Base-by-base conservation (phyloP, 129 eudicot genomes). In the Centrapalus pauciflorus region DNA sequence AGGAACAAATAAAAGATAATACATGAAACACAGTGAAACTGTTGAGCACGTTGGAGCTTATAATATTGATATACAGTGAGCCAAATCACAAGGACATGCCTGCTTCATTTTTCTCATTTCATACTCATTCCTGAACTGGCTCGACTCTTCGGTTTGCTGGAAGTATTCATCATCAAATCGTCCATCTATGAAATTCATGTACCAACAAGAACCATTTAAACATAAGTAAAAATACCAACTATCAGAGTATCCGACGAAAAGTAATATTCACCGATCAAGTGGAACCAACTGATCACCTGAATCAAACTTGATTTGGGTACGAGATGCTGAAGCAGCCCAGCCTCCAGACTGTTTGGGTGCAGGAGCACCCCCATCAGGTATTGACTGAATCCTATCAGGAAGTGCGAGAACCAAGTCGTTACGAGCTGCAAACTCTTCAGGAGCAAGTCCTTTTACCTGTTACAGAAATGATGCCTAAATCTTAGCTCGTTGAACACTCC, bases 81-180 rank as follows among this genome's bases (percentile, higher is more conserved):
- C 17, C 56, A 6, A 62, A 61, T 61, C 12, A 55, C 48, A 66
- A 61, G 40, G 29, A 61, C 85, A 72, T 77, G 71, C 98, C 96
- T 92, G 98, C 66, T 76, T 85, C 64, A 88, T 72, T 85, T 88
- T 92, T 45, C 96, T 84, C 98, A 85, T 92, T 80, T 92, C 98
- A 79, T 79, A 85, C 75, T 88, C 98, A 38, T 74, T 80, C 80
- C 84, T 92, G 74, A 88, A 92, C 38, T 88, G 83, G 74, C 90
- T 83, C 3, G 98, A 88, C 82, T 88, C 87, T 70, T 88, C 95
- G 29, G 80, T 81, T 74, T 85, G 89, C 79, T 92, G 89, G 55
- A 88, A 92, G 82, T 88, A 92, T 64, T 85, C 96, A 67, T 80
- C 74, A 33, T 92, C 96, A 57, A 92, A 85, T 28, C 74, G 70